phyloP scores from a whole-genome alignment of 2,329 filamentous ascomycete genomes.

The Penicillium expansum region DNA sequence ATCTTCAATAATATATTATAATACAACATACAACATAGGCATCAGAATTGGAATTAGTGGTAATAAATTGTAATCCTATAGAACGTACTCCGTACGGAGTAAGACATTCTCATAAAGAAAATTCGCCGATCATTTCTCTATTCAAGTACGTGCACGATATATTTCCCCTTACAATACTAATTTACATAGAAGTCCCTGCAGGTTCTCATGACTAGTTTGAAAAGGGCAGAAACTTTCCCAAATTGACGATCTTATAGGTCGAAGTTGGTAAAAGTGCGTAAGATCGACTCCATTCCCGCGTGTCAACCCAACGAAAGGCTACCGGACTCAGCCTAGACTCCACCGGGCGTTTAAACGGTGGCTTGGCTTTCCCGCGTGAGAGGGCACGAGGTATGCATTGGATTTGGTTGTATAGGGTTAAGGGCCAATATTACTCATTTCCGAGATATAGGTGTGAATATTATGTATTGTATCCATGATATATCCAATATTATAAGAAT shows the following conservation, averaged over 20 bases:
- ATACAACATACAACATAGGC: too few relatives aligned
- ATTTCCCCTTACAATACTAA: background rate
- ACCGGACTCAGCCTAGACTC: constrained; percentile 6
- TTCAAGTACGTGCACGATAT: background rate
- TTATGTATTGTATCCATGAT: too few relatives aligned
- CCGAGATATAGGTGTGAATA: background rate
- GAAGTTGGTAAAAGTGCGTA: constrained; percentile 11
- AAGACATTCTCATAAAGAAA: background rate
- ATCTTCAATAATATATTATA: background rate
- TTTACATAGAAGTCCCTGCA: background rate
- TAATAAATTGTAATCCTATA: background rate
- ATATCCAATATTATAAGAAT: too few relatives aligned
- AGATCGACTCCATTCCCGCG: constrained; percentile 25
- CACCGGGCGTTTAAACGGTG: constrained; percentile 24
- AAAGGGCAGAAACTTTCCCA: background rate
- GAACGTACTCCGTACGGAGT: too few relatives aligned
- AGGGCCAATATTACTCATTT: background rate
- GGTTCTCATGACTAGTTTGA: background rate
- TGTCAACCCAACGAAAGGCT: constrained; percentile 17
- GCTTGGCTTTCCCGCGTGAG: constrained; percentile 10
- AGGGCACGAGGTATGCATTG: constrained; percentile 10
- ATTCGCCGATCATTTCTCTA: constrained; percentile 2
- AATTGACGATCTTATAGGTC: background rate
- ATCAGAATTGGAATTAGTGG: background rate
- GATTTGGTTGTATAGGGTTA: background rate